Evolutionary conservation across 1,284 basidiomycete species (phyloP).

Genomic region (Puccinia polysora): DNA sequence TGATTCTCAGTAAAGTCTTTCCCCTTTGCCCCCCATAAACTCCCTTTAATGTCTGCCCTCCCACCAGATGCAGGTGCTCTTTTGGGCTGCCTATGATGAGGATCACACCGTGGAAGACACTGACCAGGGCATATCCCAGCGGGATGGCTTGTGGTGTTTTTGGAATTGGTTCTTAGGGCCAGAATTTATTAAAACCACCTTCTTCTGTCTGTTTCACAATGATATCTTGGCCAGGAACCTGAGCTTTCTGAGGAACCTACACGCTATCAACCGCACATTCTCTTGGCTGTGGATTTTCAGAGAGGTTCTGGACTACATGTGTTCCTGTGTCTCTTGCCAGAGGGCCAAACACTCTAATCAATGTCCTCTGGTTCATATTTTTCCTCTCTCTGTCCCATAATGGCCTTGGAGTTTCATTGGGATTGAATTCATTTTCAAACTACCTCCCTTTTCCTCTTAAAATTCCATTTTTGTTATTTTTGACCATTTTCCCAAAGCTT

Average conservation of each 20-base stretch:
- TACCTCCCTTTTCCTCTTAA: background rate
- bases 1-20: no score
- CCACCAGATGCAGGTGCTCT: no score
- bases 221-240: conserved; percentile 49
- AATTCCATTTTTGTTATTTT: conserved; percentile 47
- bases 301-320: conserved; percentile 51
- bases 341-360: conserved; percentile 52
- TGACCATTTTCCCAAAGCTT: background rate
- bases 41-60: no score
- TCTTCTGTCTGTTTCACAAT: conserved; percentile 52
- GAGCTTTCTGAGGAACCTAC: conserved; percentile 51
- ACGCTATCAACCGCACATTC: conserved; percentile 51
- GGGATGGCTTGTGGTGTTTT: conserved; percentile 4
- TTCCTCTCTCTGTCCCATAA: conserved; percentile 52
- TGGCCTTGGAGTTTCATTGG: conserved; percentile 43
- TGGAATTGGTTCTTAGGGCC: background rate
- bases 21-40: no score
- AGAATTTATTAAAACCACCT: conserved; percentile 29
- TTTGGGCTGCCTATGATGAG: no score
- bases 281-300: conserved; percentile 50
- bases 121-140: background rate
- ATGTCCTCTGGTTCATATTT: conserved; percentile 53
- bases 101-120: no score
- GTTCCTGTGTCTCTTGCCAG: conserved; percentile 53
- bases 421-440: conserved; percentile 11